Evolutionary conservation across 1,284 basidiomycete genomes (phyloP).

Genomic region (Albatrellus sp.): DNA sequence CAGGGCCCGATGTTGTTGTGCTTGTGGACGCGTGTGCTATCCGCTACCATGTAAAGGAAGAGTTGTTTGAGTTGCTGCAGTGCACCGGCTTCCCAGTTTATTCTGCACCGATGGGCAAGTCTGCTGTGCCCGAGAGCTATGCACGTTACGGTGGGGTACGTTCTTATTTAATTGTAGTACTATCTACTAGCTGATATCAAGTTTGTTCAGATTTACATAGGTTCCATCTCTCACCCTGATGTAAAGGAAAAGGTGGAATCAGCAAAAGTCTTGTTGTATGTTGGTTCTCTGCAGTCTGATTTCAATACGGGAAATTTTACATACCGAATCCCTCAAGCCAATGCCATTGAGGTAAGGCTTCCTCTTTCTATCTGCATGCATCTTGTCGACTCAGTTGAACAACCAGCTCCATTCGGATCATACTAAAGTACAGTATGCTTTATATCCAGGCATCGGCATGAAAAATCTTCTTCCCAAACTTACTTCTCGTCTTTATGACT

Average conservation of each 20-base stretch:
- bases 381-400: too few species aligned
- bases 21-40: slow-evolving; percentile 84
- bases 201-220: slow-evolving; percentile 59
- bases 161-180: slow-evolving; percentile 10
- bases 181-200: slow-evolving; percentile 1
- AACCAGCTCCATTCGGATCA: slow-evolving; percentile 67
- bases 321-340: slow-evolving; percentile 49
- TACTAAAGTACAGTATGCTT: slow-evolving; percentile 54
- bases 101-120: slow-evolving; percentile 84
- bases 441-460: slow-evolving; percentile 58
- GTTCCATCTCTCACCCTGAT: slow-evolving; percentile 59
- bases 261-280: slow-evolving; percentile 75
- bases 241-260: slow-evolving; percentile 71
- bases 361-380: slow-evolving; percentile 1
- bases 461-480: slow-evolving; percentile 61
- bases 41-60: slow-evolving; percentile 64
- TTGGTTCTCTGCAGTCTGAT: slow-evolving; percentile 76
- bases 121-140: slow-evolving; percentile 67
- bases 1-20: slow-evolving; percentile 57
- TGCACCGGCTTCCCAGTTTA: slow-evolving; percentile 71
- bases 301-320: slow-evolving; percentile 88
- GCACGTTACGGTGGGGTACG: slow-evolving; percentile 82
- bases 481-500: slow-evolving; percentile 37
- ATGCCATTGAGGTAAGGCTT: slow-evolving; percentile 46
- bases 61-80: slow-evolving; percentile 59